phyloP scores from a whole-genome alignment of 148 eudicot species.

The Spergularia marina region DNA sequence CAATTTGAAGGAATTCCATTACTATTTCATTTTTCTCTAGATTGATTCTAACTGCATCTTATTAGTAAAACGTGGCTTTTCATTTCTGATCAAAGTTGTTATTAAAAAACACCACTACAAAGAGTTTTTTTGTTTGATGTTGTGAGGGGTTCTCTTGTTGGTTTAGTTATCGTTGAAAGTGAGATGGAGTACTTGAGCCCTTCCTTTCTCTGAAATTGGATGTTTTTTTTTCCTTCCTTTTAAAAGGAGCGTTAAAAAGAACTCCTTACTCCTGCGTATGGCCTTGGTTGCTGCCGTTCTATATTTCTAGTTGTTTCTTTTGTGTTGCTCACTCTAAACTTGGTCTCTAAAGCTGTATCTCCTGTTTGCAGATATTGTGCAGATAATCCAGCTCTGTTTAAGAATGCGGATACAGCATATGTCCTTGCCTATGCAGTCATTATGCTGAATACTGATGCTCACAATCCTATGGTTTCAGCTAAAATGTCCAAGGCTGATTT shows the following conservation, averaged over 20 bases:
- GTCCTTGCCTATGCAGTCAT: constrained; percentile 99
- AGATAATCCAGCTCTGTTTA: constrained; percentile 88
- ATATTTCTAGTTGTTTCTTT: not conserved
- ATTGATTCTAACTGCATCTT: not conserved
- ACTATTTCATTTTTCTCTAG: not conserved
- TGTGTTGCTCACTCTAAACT: constrained; percentile 20
- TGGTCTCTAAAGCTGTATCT: constrained; percentile 12
- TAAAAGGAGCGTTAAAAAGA: too few species aligned
- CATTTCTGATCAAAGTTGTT: not conserved
- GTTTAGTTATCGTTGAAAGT: too few species aligned
- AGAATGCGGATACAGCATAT: constrained; percentile 99
- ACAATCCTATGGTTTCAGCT: constrained; percentile 95
- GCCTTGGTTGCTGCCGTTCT: not conserved
- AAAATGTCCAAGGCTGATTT: constrained; percentile 97
- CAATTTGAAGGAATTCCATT: not conserved
- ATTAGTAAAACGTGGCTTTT: not conserved
- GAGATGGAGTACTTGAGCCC: too few species aligned
- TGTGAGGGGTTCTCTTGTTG: too few species aligned
- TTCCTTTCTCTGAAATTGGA: too few species aligned
- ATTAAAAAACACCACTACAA: too few species aligned
- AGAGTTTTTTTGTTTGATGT: too few species aligned
- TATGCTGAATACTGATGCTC: constrained; percentile 98
- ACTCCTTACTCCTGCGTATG: too few species aligned
- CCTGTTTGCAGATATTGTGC: constrained; percentile 80
- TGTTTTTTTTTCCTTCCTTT: too few species aligned